Percentiles rank a stretch among this genome's conserved stretches.
Evolutionary conservation across 208 protist species (phyloP).

Genomic region (Leishmania arabica): DNA sequence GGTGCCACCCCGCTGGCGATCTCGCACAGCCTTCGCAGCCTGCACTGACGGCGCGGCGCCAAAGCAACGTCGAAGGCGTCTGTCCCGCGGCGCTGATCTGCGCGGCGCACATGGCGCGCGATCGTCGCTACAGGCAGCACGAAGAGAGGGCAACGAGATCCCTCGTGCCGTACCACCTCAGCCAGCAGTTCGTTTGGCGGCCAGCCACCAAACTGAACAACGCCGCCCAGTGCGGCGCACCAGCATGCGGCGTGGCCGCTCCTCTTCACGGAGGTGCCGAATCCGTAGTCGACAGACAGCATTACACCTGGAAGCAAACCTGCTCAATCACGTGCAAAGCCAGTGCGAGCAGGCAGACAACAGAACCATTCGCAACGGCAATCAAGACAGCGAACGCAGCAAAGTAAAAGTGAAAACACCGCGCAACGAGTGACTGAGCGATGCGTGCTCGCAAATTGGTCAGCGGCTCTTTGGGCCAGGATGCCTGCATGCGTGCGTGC

Average conservation of each 20-base stretch:
- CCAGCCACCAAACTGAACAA: slow-evolving; percentile 66
- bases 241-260: slow-evolving; percentile 54
- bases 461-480: background rate
- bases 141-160: slow-evolving; percentile 42
- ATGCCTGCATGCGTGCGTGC: too few relatives aligned
- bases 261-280: slow-evolving; percentile 37
- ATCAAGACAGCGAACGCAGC: background rate
- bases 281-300: slow-evolving; percentile 42
- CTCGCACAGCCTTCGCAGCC: slow-evolving; percentile 11
- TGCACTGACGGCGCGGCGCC: slow-evolving; percentile 9
- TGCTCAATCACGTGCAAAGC: background rate
- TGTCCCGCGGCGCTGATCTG: slow-evolving; percentile 27
- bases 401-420: background rate
- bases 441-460: background rate
- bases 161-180: slow-evolving; percentile 39
- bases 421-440: background rate
- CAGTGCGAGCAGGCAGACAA: background rate
- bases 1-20: background rate
- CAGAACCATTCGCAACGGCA: background rate
- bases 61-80: slow-evolving; percentile 11
- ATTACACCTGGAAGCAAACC: slow-evolving; percentile 11
- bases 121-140: slow-evolving; percentile 33
- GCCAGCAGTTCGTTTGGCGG: slow-evolving; percentile 39
- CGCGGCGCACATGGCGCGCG: slow-evolving; percentile 31
- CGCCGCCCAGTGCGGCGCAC: slow-evolving; percentile 34